Evolutionary conservation across 2,329 filamentous ascomycete genomes (phyloP).

Genomic region (Coniochaeta sp.): DNA sequence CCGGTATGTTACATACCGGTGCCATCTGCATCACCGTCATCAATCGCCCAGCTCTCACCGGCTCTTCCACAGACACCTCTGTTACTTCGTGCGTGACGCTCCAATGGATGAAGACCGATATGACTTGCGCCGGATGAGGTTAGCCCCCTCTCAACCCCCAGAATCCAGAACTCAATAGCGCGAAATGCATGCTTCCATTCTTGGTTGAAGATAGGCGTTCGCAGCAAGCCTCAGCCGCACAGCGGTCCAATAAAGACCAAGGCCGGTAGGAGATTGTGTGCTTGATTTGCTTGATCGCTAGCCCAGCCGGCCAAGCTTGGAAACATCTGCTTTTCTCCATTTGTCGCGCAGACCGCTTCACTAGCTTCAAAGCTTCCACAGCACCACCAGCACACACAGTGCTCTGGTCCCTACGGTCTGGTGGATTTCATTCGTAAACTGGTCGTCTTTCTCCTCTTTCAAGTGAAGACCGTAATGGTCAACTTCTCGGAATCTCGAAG

Average conservation of each 20-base stretch:
- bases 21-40: not conserved
- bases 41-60: not conserved
- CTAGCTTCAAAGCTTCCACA: not conserved
- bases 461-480: not conserved
- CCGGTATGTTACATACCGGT: not conserved
- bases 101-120: not conserved
- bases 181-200: not conserved
- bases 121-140: not conserved
- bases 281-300: not conserved
- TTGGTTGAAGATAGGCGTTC: not conserved
- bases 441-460: not conserved
- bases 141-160: not conserved
- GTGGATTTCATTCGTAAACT: not conserved
- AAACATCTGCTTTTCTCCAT: not conserved
- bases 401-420: too few species aligned
- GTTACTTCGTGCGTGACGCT: not conserved
- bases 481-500: not conserved
- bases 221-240: not conserved
- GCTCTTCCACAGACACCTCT: not conserved
- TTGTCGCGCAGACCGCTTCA: not conserved
- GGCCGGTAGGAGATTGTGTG: not conserved
- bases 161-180: not conserved
- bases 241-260: not conserved
- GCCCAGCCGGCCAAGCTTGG: not conserved
- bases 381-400: too few species aligned